phyloP scores from a whole-genome alignment of 2,329 filamentous ascomycete genomes.

The Talaromyces pinophilus region DNA sequence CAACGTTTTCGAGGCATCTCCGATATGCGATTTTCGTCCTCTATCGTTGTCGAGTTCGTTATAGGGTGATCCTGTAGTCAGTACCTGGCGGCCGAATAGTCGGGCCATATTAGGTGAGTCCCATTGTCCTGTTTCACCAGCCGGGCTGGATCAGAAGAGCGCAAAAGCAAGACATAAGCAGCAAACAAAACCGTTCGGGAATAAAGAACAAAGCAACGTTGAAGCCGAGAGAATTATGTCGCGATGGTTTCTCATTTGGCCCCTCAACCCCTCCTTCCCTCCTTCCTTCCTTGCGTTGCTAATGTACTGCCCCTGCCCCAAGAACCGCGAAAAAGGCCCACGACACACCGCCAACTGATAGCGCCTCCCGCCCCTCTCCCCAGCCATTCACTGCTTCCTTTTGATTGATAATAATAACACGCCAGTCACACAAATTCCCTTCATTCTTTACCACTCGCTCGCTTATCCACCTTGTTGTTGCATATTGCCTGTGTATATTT shows the following conservation, averaged over 20 bases:
- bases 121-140: not conserved
- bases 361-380: constrained; percentile 21
- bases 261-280: constrained; percentile 21
- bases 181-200: not conserved
- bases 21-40: constrained; percentile 18
- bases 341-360: constrained; percentile 22
- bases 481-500: constrained; percentile 7
- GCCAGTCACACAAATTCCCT: constrained; percentile 10
- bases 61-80: constrained; percentile 5
- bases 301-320: constrained; percentile 17
- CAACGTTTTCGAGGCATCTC: not conserved
- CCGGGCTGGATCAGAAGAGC: constrained; percentile 3
- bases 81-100: constrained; percentile 3
- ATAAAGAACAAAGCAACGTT: not conserved
- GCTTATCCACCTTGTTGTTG: constrained; percentile 9
- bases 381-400: constrained; percentile 17
- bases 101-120: constrained; percentile 11
- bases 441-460: constrained; percentile 9
- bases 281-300: constrained; percentile 14
- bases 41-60: constrained; percentile 16
- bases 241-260: constrained; percentile 11
- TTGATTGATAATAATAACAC: not conserved
- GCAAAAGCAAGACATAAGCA: constrained; percentile 7
- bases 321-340: not conserved
- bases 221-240: not conserved